Percentiles rank a stretch among this genome's conserved stretches.
Evolutionary conservation across 2,329 filamentous ascomycete species (phyloP).

Genomic region (Phialemonium atrogriseum): DNA sequence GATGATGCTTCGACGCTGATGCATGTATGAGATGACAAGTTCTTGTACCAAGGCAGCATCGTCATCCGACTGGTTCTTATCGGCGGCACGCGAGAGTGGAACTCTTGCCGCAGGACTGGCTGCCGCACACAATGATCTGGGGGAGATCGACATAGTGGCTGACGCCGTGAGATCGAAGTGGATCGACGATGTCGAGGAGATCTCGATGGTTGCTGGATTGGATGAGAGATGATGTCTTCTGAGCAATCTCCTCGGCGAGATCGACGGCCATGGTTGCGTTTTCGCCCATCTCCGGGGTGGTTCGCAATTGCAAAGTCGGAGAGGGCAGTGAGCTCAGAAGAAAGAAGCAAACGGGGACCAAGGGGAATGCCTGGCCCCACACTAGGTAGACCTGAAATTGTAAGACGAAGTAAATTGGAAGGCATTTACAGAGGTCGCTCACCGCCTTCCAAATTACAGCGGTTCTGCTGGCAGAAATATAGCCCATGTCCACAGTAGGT

Average conservation of each 20-base stretch:
- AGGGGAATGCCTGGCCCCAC: too few species aligned
- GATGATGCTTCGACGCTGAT: constrained; percentile 41
- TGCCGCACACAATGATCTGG: constrained; percentile 40
- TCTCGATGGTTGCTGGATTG: constrained; percentile 19
- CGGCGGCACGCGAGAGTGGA: constrained; percentile 48
- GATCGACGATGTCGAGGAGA: constrained; percentile 22
- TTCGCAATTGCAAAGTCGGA: too few species aligned
- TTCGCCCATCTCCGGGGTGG: neutral
- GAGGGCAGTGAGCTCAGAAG: too few species aligned
- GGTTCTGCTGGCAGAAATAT: too few species aligned
- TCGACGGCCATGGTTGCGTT: constrained; percentile 6
- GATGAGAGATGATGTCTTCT: constrained; percentile 19
- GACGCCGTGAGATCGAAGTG: constrained; percentile 20
- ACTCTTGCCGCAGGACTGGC: constrained; percentile 48
- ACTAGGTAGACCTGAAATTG: too few species aligned
- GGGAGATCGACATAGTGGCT: constrained; percentile 22
- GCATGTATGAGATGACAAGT: constrained; percentile 43
- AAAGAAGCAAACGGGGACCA: too few species aligned
- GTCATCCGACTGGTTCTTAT: constrained; percentile 28
- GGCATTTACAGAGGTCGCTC: too few species aligned
- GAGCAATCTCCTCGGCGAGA: constrained; percentile 10
- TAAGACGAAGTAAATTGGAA: too few species aligned
- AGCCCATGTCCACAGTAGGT: too few species aligned
- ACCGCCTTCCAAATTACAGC: too few species aligned
- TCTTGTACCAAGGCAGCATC: constrained; percentile 30